A percentile compares a stretch with the other conserved stretches of the same genome.
These are phyloP conservation scores for Microsporum audouinii DNA, from an alignment of 2,329 filamentous ascomycete species.

Conservation along the genomic window DNA sequence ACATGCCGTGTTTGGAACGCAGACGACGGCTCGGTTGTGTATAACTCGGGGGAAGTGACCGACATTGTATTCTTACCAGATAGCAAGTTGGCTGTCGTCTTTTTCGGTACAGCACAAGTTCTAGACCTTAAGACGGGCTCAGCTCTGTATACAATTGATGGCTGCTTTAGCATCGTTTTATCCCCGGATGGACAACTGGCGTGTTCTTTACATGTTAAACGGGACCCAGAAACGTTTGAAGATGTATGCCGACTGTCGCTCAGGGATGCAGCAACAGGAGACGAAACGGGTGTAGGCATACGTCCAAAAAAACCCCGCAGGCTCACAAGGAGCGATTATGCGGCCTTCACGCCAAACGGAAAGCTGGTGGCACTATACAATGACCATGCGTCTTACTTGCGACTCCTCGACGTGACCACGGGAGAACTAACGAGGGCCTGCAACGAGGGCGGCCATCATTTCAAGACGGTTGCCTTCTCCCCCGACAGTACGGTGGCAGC, in stretches of 20 bases:
- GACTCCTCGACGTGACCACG: neutral
- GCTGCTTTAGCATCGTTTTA: neutral
- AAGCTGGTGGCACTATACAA: neutral
- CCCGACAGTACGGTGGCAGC: neutral
- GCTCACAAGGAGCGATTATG: neutral
- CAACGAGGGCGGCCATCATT: neutral
- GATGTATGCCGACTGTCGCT: neutral
- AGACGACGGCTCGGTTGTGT: neutral
- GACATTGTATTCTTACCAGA: neutral
- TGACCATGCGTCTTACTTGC: neutral
- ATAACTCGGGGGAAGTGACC: neutral
- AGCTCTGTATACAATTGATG: neutral
- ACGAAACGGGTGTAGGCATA: neutral
- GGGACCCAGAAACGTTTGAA: no score
- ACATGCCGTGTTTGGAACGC: neutral
- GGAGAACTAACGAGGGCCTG: neutral
- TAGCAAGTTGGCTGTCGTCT: neutral
- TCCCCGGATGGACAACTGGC: neutral
- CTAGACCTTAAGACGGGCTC: neutral
- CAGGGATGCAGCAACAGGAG: neutral
- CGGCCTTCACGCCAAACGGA: neutral
- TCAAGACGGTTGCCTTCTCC: constrained; percentile 1
- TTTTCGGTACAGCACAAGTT: neutral
- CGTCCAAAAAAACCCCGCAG: neutral
- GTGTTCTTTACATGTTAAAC: no score